Percentiles rank a stretch among this genome's conserved stretches.
Conservation (phyloP, 1,284 basidiomycete species). For the Papiliotrema laurentii region DNA sequence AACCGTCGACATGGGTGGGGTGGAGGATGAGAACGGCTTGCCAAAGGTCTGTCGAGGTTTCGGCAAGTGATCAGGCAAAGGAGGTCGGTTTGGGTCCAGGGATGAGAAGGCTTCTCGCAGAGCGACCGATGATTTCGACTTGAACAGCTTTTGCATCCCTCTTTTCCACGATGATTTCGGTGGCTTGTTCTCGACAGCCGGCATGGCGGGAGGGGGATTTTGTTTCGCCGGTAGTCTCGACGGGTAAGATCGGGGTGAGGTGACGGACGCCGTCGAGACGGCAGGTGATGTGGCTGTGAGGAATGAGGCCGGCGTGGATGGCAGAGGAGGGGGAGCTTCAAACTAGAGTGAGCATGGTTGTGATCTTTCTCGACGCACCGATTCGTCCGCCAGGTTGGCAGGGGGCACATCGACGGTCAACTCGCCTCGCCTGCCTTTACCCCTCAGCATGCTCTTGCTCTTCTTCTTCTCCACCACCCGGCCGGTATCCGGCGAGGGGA, state of each 20-base stretch:
- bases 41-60: slow-evolving; percentile 11
- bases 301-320: slow-evolving; percentile 23
- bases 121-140: slow-evolving; percentile 35
- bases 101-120: slow-evolving; percentile 24
- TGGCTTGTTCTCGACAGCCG: slow-evolving; percentile 4
- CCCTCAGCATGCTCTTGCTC: slow-evolving; percentile 21
- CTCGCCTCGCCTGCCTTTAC: slow-evolving; percentile 28
- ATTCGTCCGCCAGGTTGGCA: slow-evolving; percentile 13
- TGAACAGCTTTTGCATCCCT: slow-evolving; percentile 39
- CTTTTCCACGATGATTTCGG: slow-evolving; percentile 34
- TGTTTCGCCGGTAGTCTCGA: slow-evolving; percentile 3
- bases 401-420: slow-evolving; percentile 17
- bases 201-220: neutral
- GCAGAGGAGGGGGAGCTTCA: slow-evolving; percentile 21
- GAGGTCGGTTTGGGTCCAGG: slow-evolving; percentile 15
- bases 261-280: slow-evolving; percentile 9
- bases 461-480: slow-evolving; percentile 23
- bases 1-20: slow-evolving; percentile 14
- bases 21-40: slow-evolving; percentile 26
- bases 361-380: slow-evolving; percentile 14
- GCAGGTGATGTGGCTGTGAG: slow-evolving; percentile 18
- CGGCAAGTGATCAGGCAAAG: slow-evolving; percentile 20
- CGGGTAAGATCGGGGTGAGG: slow-evolving; percentile 15
- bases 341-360: too few relatives aligned
- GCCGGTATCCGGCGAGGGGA: neutral